Conservation (phyloP, 1,139 yeast species). For the Pneumocystis wakefieldiae region DNA sequence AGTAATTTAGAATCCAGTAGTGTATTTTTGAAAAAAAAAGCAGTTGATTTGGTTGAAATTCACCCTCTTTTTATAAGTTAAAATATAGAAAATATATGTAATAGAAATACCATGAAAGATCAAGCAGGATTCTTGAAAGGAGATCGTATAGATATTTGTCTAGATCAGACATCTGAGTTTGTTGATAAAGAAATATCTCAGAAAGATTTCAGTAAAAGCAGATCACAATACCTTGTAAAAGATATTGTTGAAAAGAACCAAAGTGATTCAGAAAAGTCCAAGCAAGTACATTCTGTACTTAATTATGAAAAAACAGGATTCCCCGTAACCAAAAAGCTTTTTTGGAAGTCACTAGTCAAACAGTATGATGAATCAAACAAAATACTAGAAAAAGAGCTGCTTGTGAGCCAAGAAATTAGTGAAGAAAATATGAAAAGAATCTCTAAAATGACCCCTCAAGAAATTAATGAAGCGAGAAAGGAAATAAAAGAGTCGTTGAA, state of each 20-base stretch:
- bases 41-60: neutral
- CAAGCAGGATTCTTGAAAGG: neutral
- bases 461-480: conserved; percentile 47
- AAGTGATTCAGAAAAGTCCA: neutral
- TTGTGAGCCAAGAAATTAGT: conserved; percentile 33
- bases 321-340: neutral
- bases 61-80: neutral
- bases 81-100: neutral
- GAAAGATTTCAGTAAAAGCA: neutral
- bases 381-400: neutral
- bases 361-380: neutral
- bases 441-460: conserved; percentile 48
- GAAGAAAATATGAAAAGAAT: conserved; percentile 55
- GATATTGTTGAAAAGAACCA: neutral
- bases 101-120: neutral
- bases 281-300: neutral
- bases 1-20: no score
- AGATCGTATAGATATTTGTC: neutral
- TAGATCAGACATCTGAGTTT: neutral
- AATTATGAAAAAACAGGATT: neutral
- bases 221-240: neutral
- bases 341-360: neutral
- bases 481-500: conserved; percentile 46
- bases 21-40: neutral
- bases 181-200: neutral